phyloP scores from a whole-genome alignment of 768 basidiomycete genomes.

The Termitomyces sp. region DNA sequence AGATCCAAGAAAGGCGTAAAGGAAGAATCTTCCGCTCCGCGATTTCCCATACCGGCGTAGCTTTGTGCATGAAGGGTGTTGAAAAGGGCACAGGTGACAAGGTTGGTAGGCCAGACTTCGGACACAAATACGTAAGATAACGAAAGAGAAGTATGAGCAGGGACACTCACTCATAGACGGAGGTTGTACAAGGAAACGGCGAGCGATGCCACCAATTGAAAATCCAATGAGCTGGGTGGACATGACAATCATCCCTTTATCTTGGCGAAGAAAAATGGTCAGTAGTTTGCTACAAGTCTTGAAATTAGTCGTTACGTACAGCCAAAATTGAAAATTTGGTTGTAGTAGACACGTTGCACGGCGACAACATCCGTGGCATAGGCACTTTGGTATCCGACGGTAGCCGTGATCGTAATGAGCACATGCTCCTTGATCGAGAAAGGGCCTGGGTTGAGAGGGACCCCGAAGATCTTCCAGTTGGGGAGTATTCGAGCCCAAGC shows the following conservation, averaged over 20 bases:
- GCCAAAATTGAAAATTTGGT: slow-evolving; percentile 56
- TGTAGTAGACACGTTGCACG: slow-evolving; percentile 73
- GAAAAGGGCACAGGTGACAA: slow-evolving; percentile 72
- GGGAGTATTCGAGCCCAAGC: slow-evolving; percentile 55
- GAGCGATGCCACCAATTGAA: slow-evolving; percentile 69
- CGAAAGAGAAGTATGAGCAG: neutral
- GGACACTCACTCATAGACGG: slow-evolving; percentile 58
- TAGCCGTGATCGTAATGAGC: slow-evolving; percentile 50
- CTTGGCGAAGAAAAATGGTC: slow-evolving; percentile 24
- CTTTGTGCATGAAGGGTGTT: slow-evolving; percentile 77
- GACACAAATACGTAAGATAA: slow-evolving; percentile 24
- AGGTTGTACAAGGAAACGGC: slow-evolving; percentile 75
- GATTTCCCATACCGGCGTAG: slow-evolving; percentile 62
- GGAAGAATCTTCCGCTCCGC: slow-evolving; percentile 75
- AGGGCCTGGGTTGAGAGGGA: slow-evolving; percentile 59
- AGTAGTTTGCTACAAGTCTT: neutral
- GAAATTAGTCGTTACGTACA: slow-evolving; percentile 35
- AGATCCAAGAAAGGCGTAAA: slow-evolving; percentile 56
- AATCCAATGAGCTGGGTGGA: slow-evolving; percentile 78
- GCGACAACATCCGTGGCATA: slow-evolving; percentile 77
- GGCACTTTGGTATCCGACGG: slow-evolving; percentile 44
- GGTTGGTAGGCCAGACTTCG: slow-evolving; percentile 74
- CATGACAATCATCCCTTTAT: slow-evolving; percentile 80
- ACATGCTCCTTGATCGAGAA: slow-evolving; percentile 78
- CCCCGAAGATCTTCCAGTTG: slow-evolving; percentile 47